Evolutionary conservation across 2,329 filamentous ascomycete species (phyloP), one percentile per base, ranked within the genome.

Genomic region (Venturia carpophila): DNA sequence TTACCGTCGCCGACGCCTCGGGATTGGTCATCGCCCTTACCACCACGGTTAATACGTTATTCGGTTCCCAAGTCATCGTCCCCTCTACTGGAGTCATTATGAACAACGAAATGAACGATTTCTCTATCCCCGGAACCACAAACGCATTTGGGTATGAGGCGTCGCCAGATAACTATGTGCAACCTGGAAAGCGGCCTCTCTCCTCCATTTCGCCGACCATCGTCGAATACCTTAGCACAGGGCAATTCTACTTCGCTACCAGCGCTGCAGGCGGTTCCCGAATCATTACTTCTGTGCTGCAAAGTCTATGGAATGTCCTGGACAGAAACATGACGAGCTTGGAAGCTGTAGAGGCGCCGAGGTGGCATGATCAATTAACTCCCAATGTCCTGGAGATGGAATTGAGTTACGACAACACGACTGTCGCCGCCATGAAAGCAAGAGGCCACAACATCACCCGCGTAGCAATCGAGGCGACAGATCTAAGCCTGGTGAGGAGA

Each of bases 61-160:
- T 96, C 70, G 93, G 93, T 55, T 88, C 87, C 34, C 82, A 86
- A 24, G 75, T 96, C 68, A 85, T 96, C 76, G 88, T 93, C 0
- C 90, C 91, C 0, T 83, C 88, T 69, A 92, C 91, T 0, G 92
- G 92, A n/a, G 82, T 96, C 66, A 90, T 95, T 64, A 84, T 95
- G 79, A 75, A 80, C 74, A 79, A 81, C 68, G 78, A 78, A 66
- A 77, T 77, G 75, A 83, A 87, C 79, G 91, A 96, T 78, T 97
- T 97, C 79, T 91, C 87, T 60, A 92, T 96, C 70, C 92, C 93
- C 0, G 85, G 85, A 63, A 79, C 83, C 1, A 82, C 81, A 66
- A 96, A 96, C 73, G 85, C 87, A 34, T 97, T 97, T 73, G 92
- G 91, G 63, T 96, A 91, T 77, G 83, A 87, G 56, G 91, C 93